These are phyloP conservation scores for Botrytis pseudocinerea DNA, from an alignment of 2,329 filamentous ascomycete genomes.

Conservation along the genomic window DNA sequence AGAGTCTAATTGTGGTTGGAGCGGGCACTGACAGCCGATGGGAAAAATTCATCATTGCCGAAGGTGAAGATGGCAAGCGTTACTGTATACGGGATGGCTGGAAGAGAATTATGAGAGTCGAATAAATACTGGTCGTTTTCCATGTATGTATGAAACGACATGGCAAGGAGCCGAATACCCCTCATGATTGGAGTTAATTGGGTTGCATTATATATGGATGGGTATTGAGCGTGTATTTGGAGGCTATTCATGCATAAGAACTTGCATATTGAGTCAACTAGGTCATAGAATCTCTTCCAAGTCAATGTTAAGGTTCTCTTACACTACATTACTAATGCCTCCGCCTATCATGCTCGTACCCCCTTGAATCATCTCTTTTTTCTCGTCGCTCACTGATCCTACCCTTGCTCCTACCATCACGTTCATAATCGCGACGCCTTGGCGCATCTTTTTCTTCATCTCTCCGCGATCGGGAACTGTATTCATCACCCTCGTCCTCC, in stretches of 20 bases:
- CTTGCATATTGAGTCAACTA: background rate
- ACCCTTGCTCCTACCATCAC: slow-evolving; percentile 3
- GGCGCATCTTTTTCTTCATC: slow-evolving; percentile 24
- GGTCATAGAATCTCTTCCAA: background rate
- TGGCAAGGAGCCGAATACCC: slow-evolving; percentile 11
- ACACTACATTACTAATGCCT: slow-evolving; percentile 24
- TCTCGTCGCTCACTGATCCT: slow-evolving; percentile 7
- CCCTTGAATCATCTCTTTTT: slow-evolving; percentile 29
- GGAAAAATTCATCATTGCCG: slow-evolving; percentile 80
- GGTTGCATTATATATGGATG: slow-evolving; percentile 2
- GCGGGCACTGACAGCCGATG: slow-evolving; percentile 79
- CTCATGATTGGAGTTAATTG: slow-evolving; percentile 18
- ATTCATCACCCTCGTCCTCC: slow-evolving; percentile 12
- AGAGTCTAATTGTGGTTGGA: slow-evolving; percentile 72
- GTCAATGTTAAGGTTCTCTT: background rate
- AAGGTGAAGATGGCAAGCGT: slow-evolving; percentile 66
- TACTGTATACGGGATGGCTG: slow-evolving; percentile 72
- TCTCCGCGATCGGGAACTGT: slow-evolving; percentile 23
- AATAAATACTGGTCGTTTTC: slow-evolving; percentile 3
- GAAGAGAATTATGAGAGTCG: slow-evolving; percentile 69
- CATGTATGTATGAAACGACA: background rate
- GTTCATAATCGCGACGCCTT: slow-evolving; percentile 14
- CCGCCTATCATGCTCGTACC: slow-evolving; percentile 23
- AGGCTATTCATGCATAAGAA: background rate
- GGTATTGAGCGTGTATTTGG: background rate